Conservation (phyloP, 73 alveolate species). For the Paramecium tetraurelia region DNA sequence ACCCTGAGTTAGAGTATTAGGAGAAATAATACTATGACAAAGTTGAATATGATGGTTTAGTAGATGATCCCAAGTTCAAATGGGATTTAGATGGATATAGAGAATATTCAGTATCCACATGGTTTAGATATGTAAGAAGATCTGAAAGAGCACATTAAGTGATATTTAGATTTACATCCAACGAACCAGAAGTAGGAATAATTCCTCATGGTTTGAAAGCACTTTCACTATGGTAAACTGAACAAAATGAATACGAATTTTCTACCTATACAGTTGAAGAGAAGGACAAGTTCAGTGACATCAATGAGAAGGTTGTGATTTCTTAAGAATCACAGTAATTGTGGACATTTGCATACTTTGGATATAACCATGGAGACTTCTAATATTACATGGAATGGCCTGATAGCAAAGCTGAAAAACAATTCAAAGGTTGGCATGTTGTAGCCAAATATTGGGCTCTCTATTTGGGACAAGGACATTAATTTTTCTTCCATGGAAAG, state of each 20-base stretch:
- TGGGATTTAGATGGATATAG: constrained; percentile 48
- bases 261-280: constrained; percentile 16
- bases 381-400: background rate
- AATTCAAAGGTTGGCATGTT: background rate
- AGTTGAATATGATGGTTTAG: background rate
- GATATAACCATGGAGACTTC: constrained; percentile 32
- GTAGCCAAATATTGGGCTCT: constrained; percentile 49
- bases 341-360: constrained; percentile 46
- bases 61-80: background rate
- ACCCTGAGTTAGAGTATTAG: background rate
- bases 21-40: background rate
- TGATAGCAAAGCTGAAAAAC: background rate
- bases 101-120: constrained; percentile 40
- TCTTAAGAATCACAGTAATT: background rate
- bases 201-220: background rate
- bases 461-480: background rate
- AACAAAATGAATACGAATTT: background rate
- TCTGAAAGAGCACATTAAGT: background rate
- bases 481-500: constrained; percentile 2
- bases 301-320: background rate
- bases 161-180: constrained; percentile 31
- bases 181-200: background rate
- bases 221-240: background rate
- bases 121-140: constrained; percentile 44
- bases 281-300: background rate